Base-by-base conservation (phyloP, 169 alveolate genomes). In the Cryptosporidium parvum region DNA sequence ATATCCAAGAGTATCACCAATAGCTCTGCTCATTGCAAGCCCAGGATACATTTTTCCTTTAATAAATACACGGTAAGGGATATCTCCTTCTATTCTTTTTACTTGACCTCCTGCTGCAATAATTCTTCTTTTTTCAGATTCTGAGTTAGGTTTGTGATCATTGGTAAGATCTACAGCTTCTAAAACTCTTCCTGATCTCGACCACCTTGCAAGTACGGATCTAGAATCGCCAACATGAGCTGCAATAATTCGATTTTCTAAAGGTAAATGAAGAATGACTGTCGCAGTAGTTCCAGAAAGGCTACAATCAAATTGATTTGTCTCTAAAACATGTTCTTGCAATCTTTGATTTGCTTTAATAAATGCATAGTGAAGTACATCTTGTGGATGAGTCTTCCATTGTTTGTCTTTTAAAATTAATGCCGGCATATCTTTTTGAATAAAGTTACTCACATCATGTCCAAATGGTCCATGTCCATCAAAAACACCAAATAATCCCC, bases 381-480 rank as follows among this genome's bases (percentile, higher is more conserved):
- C 92, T 39, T 86, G 91, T 69, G 92, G 92, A 51, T 92, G 91
- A 16, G 92, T 84, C 62, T 59, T 80, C 89, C 89, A 80, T 80
- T 65, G 73, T 80, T 59, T 80, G 21, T 84, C 84, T 3, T 56
- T 69, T 45, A 91, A 26, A 52, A 93, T 85, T 48, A 87, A 61
- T 26, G 75, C 51, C 6, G 97, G 96, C 86, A 95, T 75, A 70
- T 85, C 84, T 52, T 92, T 91, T 70, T 96, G 95, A 7, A 94
- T 94, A 85, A 91, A 95, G 69, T 85, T 86, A 45, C 96, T 91
- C 39, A 95, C 95, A 73, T 94, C 95, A 87, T 96, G 98, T 16
- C 98, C 98, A 91, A 85, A 93, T 7, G 97, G 96, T 3, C 98
- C 98, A 92, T 95, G 98, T 18, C 98, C 98, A 85, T 96, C 98